Conservation (phyloP, 2,329 filamentous ascomycete species). For the Colletotrichum shisoi region DNA sequence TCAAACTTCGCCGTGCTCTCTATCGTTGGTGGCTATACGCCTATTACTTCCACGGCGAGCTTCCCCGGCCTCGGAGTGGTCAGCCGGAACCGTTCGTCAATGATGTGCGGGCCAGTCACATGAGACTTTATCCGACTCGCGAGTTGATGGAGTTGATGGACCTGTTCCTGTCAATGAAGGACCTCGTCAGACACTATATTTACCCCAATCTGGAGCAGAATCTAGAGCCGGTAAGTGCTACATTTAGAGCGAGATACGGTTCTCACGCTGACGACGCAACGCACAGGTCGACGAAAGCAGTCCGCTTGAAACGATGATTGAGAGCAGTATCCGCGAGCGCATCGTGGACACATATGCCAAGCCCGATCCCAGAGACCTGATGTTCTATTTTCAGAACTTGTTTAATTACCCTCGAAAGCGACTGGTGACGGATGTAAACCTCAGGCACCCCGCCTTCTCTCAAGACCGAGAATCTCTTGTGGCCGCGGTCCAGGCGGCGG, state of each 20-base stretch:
- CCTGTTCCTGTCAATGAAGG: slow-evolving; percentile 55
- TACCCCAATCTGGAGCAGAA: slow-evolving; percentile 56
- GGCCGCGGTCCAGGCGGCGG: slow-evolving; percentile 49
- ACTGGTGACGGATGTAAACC: slow-evolving; percentile 54
- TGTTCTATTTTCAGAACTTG: slow-evolving; percentile 58
- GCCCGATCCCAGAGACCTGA: slow-evolving; percentile 59
- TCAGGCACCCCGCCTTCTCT: slow-evolving; percentile 54
- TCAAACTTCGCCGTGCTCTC: slow-evolving; percentile 59
- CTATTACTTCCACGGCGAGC: slow-evolving; percentile 60
- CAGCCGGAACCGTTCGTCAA: slow-evolving; percentile 52
- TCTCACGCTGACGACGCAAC: slow-evolving; percentile 12
- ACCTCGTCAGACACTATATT: slow-evolving; percentile 56
- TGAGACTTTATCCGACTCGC: slow-evolving; percentile 55
- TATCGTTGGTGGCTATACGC: slow-evolving; percentile 65
- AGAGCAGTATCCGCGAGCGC: slow-evolving; percentile 42
- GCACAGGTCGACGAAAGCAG: slow-evolving; percentile 22
- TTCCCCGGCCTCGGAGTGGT: slow-evolving; percentile 49
- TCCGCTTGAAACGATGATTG: slow-evolving; percentile 36
- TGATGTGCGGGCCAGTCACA: slow-evolving; percentile 53
- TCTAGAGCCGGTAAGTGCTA: slow-evolving; percentile 48
- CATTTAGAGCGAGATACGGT: no score
- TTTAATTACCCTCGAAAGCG: slow-evolving; percentile 57
- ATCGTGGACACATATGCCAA: slow-evolving; percentile 59
- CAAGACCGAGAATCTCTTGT: slow-evolving; percentile 57
- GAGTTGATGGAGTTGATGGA: slow-evolving; percentile 58